Evolutionary conservation across 257 asterid species (phyloP), one percentile per base, ranked within the genome.

Genomic region (Ocimum tenuiflorum): DNA sequence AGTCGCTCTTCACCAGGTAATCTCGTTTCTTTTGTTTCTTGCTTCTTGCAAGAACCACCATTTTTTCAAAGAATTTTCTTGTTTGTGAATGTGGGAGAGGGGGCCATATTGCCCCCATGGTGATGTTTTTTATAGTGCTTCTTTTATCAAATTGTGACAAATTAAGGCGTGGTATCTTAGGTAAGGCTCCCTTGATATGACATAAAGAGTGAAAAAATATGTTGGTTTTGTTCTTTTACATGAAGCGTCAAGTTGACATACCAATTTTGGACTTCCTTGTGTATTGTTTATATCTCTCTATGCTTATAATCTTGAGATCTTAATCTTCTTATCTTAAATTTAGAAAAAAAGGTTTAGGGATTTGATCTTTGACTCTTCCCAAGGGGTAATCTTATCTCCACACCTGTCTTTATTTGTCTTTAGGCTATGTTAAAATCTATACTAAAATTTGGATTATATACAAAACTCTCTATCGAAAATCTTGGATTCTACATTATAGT

Each of bases 1-100:
- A 71, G 2, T 61, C 75, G 38, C 74, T 59, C 66, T 46, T 46
- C 4, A 3, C 24, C 6, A 3, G 35, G 11, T 85, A 78, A 63
- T 55, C 60, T 50, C 73, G 75, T 63, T 47, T 70, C 9, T 65
- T 61, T 22, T 31, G 63, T 27, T 51, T 70, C 56, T 49, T 52
- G 71, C 11, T 36, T 68, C 76, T 75, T 56, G 67, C 4, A 5
- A 62, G 18, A 27, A 62, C 61, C 20, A 49, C 68, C 71, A 62
- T 62, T 24, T 11, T 42, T 8, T 47, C n/a, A 41, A n/a, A n/a
- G n/a, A n/a, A n/a, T 13, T 42, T 38, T 35, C 22, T 64, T 50
- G 59, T 18, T 52, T 19, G 38, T 54, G 18, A 24, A 42, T 47
- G 72, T 49, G 39, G 53, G 50, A 45, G 61, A 56, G 65, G 73